Evolutionary conservation across 1,139 yeast genomes (phyloP), one percentile per base, ranked within the genome.

Genomic region (Trichomonascaceae sp.): DNA sequence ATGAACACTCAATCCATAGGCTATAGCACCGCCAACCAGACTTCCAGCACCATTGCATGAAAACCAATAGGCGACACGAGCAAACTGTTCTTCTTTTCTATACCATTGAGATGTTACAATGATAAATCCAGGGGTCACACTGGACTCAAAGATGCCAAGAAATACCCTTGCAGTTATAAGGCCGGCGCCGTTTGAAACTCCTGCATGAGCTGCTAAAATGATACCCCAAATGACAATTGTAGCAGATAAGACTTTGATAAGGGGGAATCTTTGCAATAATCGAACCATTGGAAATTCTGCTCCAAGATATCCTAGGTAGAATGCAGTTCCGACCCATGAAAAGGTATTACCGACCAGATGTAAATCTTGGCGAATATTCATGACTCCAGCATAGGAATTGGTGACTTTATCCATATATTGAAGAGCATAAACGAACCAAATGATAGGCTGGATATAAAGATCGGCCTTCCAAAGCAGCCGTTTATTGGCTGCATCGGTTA

Each of bases 391-490:
- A 56, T 77, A 78, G 17, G 83, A 73, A 43, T 76, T 80, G 7
- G 87, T 71, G 12, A 76, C 68, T 63, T 84, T 84, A 66, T 84
- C 90, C 83, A 84, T 81, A 58, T 79, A 82, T 65, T 84, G 88
- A 46, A 77, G 71, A 15, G 82, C 76, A 63, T 82, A 82, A n/a
- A 82, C 65, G 13, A 79, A 57, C 62, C 83, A 76, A 73, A 83
- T 72, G 39, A 83, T 56, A 0, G 88, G 85, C 59, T 81, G 69
- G 57, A 84, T 64, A 58, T 68, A 76, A 10, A 75, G 46, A 64
- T 83, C 87, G 32, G 81, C 79, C 61, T 82, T 84, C 56, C 79
- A 59, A 18, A 75, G 66, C 12, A 80, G 63, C 55, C 57, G 68
- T 56, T 65, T 66, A 32, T 74, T 71, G 20, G 66, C 65, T 30